Conservation (phyloP, 192 early-diverging fungal genomes). For the Coemansia asiatica region DNA sequence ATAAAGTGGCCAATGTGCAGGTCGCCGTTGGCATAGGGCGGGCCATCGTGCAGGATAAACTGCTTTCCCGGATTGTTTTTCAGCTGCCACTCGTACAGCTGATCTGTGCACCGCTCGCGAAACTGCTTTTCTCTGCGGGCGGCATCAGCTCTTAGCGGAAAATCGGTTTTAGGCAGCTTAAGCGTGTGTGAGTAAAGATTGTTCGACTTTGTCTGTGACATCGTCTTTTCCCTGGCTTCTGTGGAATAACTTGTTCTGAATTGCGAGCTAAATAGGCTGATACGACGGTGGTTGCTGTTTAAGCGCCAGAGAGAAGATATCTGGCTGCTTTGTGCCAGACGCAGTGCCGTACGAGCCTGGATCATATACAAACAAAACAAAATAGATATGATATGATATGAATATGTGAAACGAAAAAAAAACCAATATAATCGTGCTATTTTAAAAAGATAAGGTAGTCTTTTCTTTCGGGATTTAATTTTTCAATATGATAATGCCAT, state of each 20-base stretch:
- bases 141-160: slow-evolving; percentile 67
- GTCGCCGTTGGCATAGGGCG: slow-evolving; percentile 79
- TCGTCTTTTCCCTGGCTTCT: too few species aligned
- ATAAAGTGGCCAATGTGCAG: slow-evolving; percentile 75
- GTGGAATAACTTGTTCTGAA: background rate
- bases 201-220: slow-evolving; percentile 9
- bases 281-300: background rate
- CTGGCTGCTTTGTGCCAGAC: background rate
- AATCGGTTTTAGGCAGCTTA: slow-evolving; percentile 69
- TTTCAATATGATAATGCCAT: too few species aligned
- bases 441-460: too few species aligned
- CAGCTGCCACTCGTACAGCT: slow-evolving; percentile 74
- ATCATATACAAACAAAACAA: slow-evolving; percentile 1
- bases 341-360: background rate
- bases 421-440: too few species aligned
- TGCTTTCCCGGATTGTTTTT: slow-evolving; percentile 63
- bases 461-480: too few species aligned
- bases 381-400: background rate
- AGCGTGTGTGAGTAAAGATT: slow-evolving; percentile 58
- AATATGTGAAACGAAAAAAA: background rate
- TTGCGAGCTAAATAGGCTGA: background rate
- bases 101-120: slow-evolving; percentile 62
- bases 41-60: slow-evolving; percentile 81
- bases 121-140: slow-evolving; percentile 60
- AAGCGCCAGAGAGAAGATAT: background rate